Percentiles rank a stretch among this genome's conserved stretches.
These are phyloP conservation scores for Fusarium incarnatum DNA, from an alignment of 2,329 filamentous ascomycete species.

Conservation along the genomic window DNA sequence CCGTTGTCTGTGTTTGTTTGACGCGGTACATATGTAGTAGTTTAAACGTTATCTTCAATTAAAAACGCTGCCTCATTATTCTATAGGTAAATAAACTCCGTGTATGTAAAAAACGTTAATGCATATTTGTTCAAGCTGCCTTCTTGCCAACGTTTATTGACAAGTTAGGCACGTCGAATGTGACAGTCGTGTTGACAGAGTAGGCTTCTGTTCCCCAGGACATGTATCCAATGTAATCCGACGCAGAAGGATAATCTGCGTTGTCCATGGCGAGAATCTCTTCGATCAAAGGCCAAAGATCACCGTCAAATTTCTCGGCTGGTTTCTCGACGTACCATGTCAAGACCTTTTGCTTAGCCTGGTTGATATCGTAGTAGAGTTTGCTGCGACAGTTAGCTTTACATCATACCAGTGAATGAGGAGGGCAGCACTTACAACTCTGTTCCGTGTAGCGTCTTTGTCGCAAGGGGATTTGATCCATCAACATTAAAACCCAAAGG, in stretches of 20 bases:
- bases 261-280: conserved; percentile 52
- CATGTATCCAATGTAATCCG: conserved; percentile 64
- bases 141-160: conserved; percentile 52
- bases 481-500: conserved; percentile 57
- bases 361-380: conserved; percentile 58
- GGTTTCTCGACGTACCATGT: conserved; percentile 59
- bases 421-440: conserved; percentile 53
- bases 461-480: conserved; percentile 48
- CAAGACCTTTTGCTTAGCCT: conserved; percentile 58
- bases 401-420: background rate
- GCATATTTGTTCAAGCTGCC: background rate
- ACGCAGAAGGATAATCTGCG: conserved; percentile 51
- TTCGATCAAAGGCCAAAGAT: conserved; percentile 59
- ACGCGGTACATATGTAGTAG: background rate
- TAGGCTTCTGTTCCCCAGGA: conserved; percentile 65
- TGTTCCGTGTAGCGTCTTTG: conserved; percentile 54
- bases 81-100: conserved; percentile 23
- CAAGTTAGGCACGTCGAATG: conserved; percentile 58
- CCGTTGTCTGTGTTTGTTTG: conserved; percentile 18
- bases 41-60: conserved; percentile 1
- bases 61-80: conserved; percentile 33
- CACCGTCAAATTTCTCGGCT: conserved; percentile 58
- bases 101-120: conserved; percentile 11
- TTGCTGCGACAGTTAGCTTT: conserved; percentile 41
- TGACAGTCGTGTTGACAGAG: conserved; percentile 57